phyloP scores from a whole-genome alignment of 2,329 filamentous ascomycete genomes.

The Colletotrichum godetiae region DNA sequence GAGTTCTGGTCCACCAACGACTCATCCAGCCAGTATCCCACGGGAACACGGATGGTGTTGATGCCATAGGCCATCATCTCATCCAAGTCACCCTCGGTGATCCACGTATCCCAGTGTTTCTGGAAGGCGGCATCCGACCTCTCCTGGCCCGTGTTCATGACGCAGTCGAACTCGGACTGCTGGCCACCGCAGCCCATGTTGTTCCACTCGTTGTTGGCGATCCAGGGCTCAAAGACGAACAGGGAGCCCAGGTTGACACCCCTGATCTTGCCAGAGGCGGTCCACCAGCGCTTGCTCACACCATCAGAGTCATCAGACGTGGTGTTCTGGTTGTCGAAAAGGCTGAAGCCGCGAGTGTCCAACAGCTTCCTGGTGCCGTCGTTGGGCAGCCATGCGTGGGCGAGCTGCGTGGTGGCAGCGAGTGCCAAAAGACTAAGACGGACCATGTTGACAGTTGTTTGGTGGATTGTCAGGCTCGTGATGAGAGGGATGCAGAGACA shows the following conservation, averaged over 20 bases:
- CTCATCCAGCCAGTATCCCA: constrained; percentile 68
- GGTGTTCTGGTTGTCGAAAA: constrained; percentile 29
- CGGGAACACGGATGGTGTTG: constrained; percentile 64
- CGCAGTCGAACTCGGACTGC: constrained; percentile 66
- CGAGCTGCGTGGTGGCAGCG: constrained; percentile 6
- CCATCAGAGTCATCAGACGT: constrained; percentile 3
- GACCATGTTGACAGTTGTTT: constrained; percentile 21
- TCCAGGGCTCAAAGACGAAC: constrained; percentile 67
- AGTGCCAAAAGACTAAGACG: constrained; percentile 21
- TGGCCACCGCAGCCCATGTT: constrained; percentile 57
- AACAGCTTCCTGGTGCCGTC: constrained; percentile 28
- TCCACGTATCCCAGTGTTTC: constrained; percentile 62
- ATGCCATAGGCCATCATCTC: constrained; percentile 61
- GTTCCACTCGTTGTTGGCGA: constrained; percentile 57
- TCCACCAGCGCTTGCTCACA: constrained; percentile 30
- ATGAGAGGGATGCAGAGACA: neutral
- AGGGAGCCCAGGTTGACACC: constrained; percentile 66
- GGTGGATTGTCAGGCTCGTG: neutral
- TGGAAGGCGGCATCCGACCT: constrained; percentile 58
- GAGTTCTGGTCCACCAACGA: constrained; percentile 56
- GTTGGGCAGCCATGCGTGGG: constrained; percentile 24
- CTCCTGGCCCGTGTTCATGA: constrained; percentile 58
- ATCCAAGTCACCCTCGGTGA: constrained; percentile 59
- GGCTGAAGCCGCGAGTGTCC: constrained; percentile 29
- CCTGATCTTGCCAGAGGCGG: constrained; percentile 55